Evolutionary conservation across 1,139 yeast species (phyloP).

Genomic region (Martiniozyma asiatica): DNA sequence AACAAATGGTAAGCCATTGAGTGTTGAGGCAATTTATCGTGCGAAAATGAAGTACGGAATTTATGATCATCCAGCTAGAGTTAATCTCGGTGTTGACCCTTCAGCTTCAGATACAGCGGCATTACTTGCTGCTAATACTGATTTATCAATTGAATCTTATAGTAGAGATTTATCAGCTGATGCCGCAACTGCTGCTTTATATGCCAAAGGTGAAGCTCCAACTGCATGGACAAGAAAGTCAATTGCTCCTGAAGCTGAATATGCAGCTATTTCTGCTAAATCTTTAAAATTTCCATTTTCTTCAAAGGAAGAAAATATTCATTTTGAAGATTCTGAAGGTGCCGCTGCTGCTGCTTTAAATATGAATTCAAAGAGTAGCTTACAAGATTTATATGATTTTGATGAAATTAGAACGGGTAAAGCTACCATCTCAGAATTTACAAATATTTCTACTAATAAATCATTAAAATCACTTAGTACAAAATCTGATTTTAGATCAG

Average conservation of each 20-base stretch:
- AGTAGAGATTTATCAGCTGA: constrained; percentile 52
- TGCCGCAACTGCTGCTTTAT: constrained; percentile 54
- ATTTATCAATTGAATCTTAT: constrained; percentile 53
- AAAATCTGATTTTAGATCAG: constrained; percentile 22
- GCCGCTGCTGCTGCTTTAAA: constrained; percentile 23
- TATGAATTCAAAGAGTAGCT: constrained; percentile 13
- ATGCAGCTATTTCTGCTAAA: constrained; percentile 28
- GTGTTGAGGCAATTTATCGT: constrained; percentile 65
- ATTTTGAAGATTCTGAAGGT: constrained; percentile 17
- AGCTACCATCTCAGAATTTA: constrained; percentile 20
- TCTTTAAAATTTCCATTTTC: constrained; percentile 19
- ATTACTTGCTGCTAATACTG: constrained; percentile 54
- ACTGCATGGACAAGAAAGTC: constrained; percentile 34
- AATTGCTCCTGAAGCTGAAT: constrained; percentile 28
- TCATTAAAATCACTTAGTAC: constrained; percentile 11
- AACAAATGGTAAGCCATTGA: constrained; percentile 55
- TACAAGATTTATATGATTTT: constrained; percentile 27
- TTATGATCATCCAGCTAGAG: constrained; percentile 56
- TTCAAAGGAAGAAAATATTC: constrained; percentile 16
- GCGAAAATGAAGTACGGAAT: constrained; percentile 70
- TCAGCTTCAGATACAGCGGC: constrained; percentile 72
- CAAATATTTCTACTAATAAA: constrained; percentile 13
- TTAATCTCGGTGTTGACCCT: constrained; percentile 58
- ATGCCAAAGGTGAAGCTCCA: constrained; percentile 37
- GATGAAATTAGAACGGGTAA: constrained; percentile 32